Conservation (phyloP, 495 filamentous ascomycete genomes). For the Chaetomium fimeti region DNA sequence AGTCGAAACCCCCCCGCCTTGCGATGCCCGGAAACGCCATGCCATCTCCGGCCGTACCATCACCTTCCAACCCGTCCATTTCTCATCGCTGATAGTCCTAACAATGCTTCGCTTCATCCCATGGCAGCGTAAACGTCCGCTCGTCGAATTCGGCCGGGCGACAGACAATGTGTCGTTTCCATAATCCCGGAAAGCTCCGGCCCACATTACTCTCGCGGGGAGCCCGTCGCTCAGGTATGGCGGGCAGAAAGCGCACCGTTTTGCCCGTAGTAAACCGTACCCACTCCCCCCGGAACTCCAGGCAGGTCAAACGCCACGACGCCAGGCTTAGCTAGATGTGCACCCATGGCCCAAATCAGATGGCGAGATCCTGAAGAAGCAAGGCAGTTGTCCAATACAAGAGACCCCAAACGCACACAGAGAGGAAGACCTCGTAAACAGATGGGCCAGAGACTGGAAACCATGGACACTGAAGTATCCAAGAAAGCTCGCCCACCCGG, state of each 20-base stretch:
- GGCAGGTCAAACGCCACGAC: background rate
- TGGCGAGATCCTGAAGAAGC: constrained; percentile 3
- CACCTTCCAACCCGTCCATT: background rate
- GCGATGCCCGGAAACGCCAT: constrained; percentile 9
- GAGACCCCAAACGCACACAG: background rate
- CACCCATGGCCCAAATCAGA: background rate
- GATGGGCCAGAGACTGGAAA: background rate
- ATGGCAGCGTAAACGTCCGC: background rate
- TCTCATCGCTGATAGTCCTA: constrained; percentile 6
- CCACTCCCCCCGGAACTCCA: background rate
- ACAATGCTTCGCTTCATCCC: constrained; percentile 5
- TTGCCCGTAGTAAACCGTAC: background rate
- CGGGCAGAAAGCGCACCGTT: background rate
- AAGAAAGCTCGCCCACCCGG: constrained; percentile 26
- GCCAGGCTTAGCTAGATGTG: background rate
- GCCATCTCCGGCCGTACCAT: background rate
- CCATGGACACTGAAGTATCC: constrained; percentile 28
- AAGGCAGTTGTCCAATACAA: constrained; percentile 1
- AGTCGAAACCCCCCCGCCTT: background rate
- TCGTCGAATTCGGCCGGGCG: background rate
- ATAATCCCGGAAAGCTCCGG: too few species aligned
- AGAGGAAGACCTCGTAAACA: background rate
- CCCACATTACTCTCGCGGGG: background rate
- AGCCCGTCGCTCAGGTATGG: background rate
- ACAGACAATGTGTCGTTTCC: too few species aligned